A percentile compares a stretch with the other conserved stretches of the same genome.
These are phyloP conservation scores for Chamaenerion angustifolium DNA, from an alignment of 345 rosid genomes.

Conservation along the genomic window DNA sequence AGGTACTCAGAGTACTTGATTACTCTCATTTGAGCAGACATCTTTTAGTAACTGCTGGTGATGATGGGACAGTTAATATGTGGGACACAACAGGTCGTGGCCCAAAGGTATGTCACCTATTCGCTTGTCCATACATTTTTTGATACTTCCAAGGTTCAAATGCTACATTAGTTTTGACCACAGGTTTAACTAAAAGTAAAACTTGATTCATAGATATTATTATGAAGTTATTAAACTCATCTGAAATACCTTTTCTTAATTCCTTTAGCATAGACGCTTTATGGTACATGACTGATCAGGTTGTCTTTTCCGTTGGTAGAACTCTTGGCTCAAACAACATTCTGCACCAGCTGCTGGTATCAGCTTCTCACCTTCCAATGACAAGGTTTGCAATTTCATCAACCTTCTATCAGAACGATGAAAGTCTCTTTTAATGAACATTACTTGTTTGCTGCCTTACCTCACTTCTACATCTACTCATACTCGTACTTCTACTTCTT, in stretches of 20 bases:
- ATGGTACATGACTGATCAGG: not conserved
- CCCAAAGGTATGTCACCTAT: slow-evolving; percentile 49
- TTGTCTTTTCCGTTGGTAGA: slow-evolving; percentile 25
- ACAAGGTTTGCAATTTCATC: slow-evolving; percentile 46
- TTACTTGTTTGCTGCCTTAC: no score
- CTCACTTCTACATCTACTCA: no score
- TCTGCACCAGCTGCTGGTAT: slow-evolving; percentile 95
- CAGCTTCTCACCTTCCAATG: slow-evolving; percentile 88
- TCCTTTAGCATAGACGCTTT: not conserved
- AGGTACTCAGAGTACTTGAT: slow-evolving; percentile 95
- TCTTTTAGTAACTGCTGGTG: slow-evolving; percentile 91
- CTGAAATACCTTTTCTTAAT: no score
- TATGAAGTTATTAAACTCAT: no score
- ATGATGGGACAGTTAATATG: slow-evolving; percentile 90
- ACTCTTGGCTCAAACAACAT: slow-evolving; percentile 92
- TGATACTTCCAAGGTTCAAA: not conserved
- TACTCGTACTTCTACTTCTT: no score
- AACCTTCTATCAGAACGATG: not conserved
- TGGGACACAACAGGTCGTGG: slow-evolving; percentile 94
- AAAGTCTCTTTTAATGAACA: no score
- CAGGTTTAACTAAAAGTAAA: no score
- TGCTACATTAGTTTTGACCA: no score
- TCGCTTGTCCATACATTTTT: not conserved
- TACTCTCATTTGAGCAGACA: slow-evolving; percentile 85
- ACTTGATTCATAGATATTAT: no score